Percentiles rank a stretch among this genome's conserved stretches.
Evolutionary conservation across 169 alveolate genomes (phyloP).

Genomic region (Plasmodium adleri): DNA sequence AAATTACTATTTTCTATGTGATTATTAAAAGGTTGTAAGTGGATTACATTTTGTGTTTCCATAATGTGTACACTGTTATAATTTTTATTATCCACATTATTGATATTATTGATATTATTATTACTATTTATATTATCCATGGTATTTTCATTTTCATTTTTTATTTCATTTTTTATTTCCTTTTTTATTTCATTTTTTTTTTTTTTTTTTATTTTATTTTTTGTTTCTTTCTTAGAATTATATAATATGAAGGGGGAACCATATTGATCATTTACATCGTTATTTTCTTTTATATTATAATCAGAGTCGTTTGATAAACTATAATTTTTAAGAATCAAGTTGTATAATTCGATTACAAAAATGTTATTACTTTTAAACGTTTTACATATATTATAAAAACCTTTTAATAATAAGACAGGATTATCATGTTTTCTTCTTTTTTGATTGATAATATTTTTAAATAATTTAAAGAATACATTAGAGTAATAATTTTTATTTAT

Average conservation of each 20-base stretch:
- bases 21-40: constrained; percentile 5
- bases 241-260: too few relatives aligned
- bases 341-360: background rate
- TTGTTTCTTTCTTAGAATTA: background rate
- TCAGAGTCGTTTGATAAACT: too few relatives aligned
- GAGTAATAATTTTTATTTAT: constrained; percentile 12
- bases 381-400: constrained; percentile 27
- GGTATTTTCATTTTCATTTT: background rate
- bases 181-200: background rate
- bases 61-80: background rate
- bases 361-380: background rate
- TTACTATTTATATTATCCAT: background rate
- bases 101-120: background rate
- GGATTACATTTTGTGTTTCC: background rate
- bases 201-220: background rate
- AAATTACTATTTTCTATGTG: constrained; percentile 17
- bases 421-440: background rate
- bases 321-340: background rate
- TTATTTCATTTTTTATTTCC: background rate
- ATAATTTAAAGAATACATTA: background rate
- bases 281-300: too few relatives aligned
- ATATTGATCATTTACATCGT: too few relatives aligned
- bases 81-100: too few relatives aligned
- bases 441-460: background rate
- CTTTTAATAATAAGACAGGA: constrained; percentile 9